Conservation (phyloP, 768 basidiomycete species). For the Tylopilus rubrobrunneus region DNA sequence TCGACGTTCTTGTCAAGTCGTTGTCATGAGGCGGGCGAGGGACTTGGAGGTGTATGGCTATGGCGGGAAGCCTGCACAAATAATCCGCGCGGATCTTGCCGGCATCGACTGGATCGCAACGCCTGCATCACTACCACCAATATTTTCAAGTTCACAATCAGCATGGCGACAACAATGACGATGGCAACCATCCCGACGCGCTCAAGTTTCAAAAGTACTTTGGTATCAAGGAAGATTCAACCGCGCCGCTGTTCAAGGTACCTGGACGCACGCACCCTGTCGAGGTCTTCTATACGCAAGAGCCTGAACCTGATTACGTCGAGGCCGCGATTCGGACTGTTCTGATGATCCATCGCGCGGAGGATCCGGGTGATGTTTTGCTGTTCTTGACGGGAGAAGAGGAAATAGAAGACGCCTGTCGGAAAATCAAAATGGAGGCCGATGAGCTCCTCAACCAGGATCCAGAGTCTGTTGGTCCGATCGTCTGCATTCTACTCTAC, state of each 20-base stretch:
- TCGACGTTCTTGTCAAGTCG: too few relatives aligned
- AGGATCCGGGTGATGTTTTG: slow-evolving; percentile 88
- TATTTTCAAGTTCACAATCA: too few relatives aligned
- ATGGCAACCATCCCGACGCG: too few relatives aligned
- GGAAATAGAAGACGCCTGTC: slow-evolving; percentile 95
- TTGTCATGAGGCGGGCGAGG: too few relatives aligned
- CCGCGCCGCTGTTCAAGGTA: slow-evolving; percentile 83
- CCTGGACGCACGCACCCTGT: slow-evolving; percentile 94
- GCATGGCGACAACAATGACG: too few relatives aligned
- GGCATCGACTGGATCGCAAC: too few relatives aligned
- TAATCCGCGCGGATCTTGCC: too few relatives aligned
- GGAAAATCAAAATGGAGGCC: slow-evolving; percentile 88
- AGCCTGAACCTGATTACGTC: slow-evolving; percentile 93
- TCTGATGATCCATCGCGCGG: slow-evolving; percentile 94
- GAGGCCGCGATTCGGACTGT: slow-evolving; percentile 96
- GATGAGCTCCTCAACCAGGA: slow-evolving; percentile 76
- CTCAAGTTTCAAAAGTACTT: slow-evolving; percentile 98
- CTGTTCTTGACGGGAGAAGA: slow-evolving; percentile 98
- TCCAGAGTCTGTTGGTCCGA: slow-evolving; percentile 74
- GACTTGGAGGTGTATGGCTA: too few relatives aligned
- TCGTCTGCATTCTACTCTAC: slow-evolving; percentile 90
- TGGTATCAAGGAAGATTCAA: slow-evolving; percentile 36
- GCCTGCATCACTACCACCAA: too few relatives aligned
- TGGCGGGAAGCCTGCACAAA: too few relatives aligned
- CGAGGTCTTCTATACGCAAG: slow-evolving; percentile 91